Base-by-base conservation (phyloP, 2,329 filamentous ascomycete species). In the Fusarium mexicanum region DNA sequence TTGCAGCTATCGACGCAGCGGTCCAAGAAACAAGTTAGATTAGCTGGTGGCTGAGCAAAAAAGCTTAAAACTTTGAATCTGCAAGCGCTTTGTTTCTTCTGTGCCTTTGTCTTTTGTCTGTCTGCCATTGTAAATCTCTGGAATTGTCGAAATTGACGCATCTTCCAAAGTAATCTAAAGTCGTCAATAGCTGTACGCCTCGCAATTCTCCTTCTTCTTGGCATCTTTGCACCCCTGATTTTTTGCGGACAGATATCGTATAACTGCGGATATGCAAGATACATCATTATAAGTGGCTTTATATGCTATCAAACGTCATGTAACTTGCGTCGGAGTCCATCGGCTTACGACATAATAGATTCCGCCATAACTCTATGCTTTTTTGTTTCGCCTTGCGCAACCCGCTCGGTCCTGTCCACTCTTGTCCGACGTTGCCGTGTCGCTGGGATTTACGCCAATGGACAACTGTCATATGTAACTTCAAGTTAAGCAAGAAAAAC, bases 41-140 rank as follows among this genome's bases (percentile, higher is more conserved):
- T 55, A 50, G 41, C 38, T 41, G 47, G 48, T 68, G 69, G 69
- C 68, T 72, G 48, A 64, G 69, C 55, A 48, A 61, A 64, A 69
- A 71, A 71, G 61, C 62, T 71, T 71, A 71, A 71, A 71, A 71
- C 68, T 66, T 57, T 69, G 65, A 69, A 64, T 26, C 31, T 55
- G 24, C 47, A 47, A 54, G 66, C 46, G 40, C 46, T 24, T 44
- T 41, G 13, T 18, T 20, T 13, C 33, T 26, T 43, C 26, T 22
- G 13, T 31, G 18, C 18, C 14, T 24, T 24, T 20, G 18, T 46
- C 44, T 46, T 46, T 48, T 48, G 46, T 48, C 6, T 20, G 6
- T 46, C 31, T 35, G 29, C 18, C 22, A 31, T 48, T 22, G 58
- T 51, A n/a, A 38, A 35, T 53, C 33, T 26, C 13, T 16, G 12